phyloP scores from a whole-genome alignment of 495 filamentous ascomycete species.

The Neurospora sp. region DNA sequence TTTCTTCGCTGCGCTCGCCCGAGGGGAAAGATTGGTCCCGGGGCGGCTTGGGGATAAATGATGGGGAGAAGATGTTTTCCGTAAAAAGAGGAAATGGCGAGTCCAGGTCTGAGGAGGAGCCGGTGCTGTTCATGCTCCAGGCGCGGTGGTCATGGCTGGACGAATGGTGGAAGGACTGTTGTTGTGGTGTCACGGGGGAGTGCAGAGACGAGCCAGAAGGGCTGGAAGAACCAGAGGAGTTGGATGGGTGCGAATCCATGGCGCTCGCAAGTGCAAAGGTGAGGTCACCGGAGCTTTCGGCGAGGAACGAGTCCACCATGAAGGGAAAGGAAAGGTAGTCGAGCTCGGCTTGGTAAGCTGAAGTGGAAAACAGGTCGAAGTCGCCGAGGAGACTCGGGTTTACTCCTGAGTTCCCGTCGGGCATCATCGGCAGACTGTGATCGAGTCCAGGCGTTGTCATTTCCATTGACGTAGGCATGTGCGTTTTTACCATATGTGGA shows the following conservation, averaged over 20 bases:
- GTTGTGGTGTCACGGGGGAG: background rate
- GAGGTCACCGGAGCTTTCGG: background rate
- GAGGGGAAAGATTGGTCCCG: background rate
- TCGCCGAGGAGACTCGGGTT: background rate
- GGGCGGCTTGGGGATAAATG: background rate
- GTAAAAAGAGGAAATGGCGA: background rate
- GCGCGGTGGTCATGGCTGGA: background rate
- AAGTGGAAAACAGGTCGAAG: background rate
- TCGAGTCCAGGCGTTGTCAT: background rate
- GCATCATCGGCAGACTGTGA: background rate
- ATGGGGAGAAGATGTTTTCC: background rate
- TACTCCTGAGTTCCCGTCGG: background rate
- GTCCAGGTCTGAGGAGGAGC: background rate
- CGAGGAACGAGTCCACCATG: background rate
- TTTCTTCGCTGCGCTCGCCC: background rate
- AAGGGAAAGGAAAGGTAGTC: background rate
- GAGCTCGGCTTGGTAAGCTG: background rate
- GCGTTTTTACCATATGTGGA: background rate
- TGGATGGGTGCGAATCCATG: background rate
- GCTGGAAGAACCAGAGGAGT: background rate
- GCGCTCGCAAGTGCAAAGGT: background rate
- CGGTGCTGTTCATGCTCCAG: background rate
- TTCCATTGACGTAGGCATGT: background rate
- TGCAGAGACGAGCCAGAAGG: background rate
- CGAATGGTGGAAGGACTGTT: background rate